Conservation (phyloP, 2,329 filamentous ascomycete genomes). For the Cytospora paraplurivora region DNA sequence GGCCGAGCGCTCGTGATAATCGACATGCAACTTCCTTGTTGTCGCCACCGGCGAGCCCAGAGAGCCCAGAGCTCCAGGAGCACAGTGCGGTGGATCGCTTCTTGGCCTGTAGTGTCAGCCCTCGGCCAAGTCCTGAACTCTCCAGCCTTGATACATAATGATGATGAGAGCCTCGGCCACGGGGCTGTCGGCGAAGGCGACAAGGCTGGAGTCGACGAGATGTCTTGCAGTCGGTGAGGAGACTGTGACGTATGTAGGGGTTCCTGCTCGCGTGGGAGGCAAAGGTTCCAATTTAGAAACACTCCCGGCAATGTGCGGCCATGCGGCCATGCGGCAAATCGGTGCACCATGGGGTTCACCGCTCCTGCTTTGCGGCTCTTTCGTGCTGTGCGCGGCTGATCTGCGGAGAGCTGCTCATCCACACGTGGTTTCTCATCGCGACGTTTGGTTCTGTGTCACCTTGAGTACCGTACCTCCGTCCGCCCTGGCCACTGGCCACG, state of each 20-base stretch:
- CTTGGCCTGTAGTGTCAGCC: neutral
- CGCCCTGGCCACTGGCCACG: neutral
- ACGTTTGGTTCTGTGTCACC: slow-evolving; percentile 16
- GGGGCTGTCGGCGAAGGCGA: slow-evolving; percentile 1
- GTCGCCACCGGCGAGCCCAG: slow-evolving; percentile 10
- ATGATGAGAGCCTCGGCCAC: neutral
- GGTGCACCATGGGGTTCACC: slow-evolving; percentile 15
- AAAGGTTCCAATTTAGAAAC: neutral
- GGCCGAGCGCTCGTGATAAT: neutral
- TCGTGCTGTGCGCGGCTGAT: slow-evolving; percentile 13
- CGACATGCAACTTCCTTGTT: neutral
- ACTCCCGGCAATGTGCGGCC: neutral
- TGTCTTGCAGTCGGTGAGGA: neutral
- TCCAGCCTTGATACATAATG: slow-evolving; percentile 2
- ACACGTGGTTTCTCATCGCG: slow-evolving; percentile 17
- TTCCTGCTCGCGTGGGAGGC: neutral
- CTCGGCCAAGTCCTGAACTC: neutral
- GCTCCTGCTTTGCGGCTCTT: slow-evolving; percentile 22
- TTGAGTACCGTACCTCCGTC: slow-evolving; percentile 6
- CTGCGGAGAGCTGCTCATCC: slow-evolving; percentile 22
- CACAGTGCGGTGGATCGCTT: slow-evolving; percentile 12
- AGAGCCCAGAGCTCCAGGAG: slow-evolving; percentile 5
- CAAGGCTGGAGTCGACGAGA: neutral
- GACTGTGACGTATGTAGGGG: neutral
- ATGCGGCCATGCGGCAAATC: slow-evolving; percentile 8